Evolutionary conservation across 768 basidiomycete species (phyloP).

Genomic region (Ramaria sp.): DNA sequence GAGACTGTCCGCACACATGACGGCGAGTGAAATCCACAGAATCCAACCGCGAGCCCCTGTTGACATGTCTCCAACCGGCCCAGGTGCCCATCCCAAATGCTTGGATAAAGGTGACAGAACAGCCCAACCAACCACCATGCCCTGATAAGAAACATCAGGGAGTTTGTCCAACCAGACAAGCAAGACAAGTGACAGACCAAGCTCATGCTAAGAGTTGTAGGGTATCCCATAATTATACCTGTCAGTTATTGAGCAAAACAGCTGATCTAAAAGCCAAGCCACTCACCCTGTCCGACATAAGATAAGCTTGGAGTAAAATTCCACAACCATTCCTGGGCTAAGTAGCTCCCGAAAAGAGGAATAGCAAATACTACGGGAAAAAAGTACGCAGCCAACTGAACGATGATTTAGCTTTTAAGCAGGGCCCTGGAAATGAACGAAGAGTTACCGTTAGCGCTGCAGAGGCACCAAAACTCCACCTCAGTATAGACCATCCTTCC

Average conservation of each 20-base stretch:
- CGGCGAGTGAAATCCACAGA: slow-evolving; percentile 90
- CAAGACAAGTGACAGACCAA: slow-evolving; percentile 36
- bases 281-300: slow-evolving; percentile 81
- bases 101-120: slow-evolving; percentile 86
- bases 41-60: slow-evolving; percentile 92
- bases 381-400: slow-evolving; percentile 75
- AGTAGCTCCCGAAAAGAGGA: slow-evolving; percentile 72
- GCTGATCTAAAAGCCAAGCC: neutral
- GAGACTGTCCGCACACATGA: slow-evolving; percentile 90
- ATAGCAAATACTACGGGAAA: slow-evolving; percentile 84
- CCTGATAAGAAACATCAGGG: slow-evolving; percentile 32
- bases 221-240: slow-evolving; percentile 98
- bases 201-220: slow-evolving; percentile 90
- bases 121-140: slow-evolving; percentile 96
- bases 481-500: slow-evolving; percentile 68
- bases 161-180: slow-evolving; percentile 4
- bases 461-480: slow-evolving; percentile 71
- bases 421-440: neutral
- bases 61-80: slow-evolving; percentile 78
- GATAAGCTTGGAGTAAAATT: slow-evolving; percentile 85
- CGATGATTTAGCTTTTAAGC: slow-evolving; percentile 2
- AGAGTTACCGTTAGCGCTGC: slow-evolving; percentile 60
- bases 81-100: slow-evolving; percentile 82
- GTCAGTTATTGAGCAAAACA: neutral
- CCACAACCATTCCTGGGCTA: slow-evolving; percentile 89